Base-by-base conservation (phyloP, 148 eudicot species). In the Spergularia marina region DNA sequence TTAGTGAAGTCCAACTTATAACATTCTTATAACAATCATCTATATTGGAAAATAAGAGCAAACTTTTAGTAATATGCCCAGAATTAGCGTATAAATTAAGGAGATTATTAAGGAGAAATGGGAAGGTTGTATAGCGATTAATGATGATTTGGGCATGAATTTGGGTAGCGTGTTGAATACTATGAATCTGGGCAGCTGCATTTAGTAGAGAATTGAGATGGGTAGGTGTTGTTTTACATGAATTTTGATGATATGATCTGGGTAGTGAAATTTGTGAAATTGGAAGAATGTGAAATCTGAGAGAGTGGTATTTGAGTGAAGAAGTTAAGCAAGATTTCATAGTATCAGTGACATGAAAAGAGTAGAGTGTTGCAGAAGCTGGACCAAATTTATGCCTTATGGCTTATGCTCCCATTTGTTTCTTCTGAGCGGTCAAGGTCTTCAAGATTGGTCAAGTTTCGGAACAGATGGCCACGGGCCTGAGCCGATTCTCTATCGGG, bases 1-100 rank as follows among this genome's bases (percentile, higher is more conserved):
- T 88, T 8, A 86, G 73, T 44, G 89, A 82, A 55, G 91, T 88
- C 85, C 86, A 88, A 52, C 85, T 78, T 65, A 83, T 59, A 52
- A 86, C 78, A 76, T 73, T 84, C 76, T 77, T 81, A 79, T 25
- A 60, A 34, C 79, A 78, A 70, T 76, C 76, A 5, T 64, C 77
- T 1, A 85, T 81, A 34, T 58, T 80, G 5, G 83, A 72, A 74
- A 88, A 88, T 68, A 86, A 72, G 15, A 76, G 53, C 34, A 81
- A 69, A 25, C 86, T 62, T 47, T 75, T 72, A 20, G 44, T 47
- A 49, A 86, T 36, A 10, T 78, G 80, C 71, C 87, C 85, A 59
- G 77, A 89, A 18, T 82, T 87, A 55, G 88, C 79, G 65, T 86
- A 85, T 73, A 89, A 79, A 68, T 79, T 84, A 34, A 85, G 69